Evolutionary conservation across 140 eudicot species (phyloP).

Genomic region (Erigeron philadelphicus): DNA sequence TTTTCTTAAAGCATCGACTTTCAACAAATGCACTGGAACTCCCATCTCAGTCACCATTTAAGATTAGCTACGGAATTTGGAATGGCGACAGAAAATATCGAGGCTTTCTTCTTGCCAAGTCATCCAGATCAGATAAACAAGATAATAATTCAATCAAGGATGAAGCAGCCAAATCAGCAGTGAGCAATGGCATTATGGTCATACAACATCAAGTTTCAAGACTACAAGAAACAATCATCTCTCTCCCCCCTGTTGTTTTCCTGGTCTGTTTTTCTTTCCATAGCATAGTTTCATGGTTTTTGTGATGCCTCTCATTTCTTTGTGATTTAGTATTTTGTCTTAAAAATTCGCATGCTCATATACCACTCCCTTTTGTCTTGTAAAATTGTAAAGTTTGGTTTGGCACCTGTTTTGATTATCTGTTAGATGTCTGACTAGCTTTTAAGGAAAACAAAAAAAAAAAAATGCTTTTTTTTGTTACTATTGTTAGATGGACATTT

Average conservation of each 20-base stretch:
- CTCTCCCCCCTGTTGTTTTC: constrained; percentile 47
- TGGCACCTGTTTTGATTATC: background rate
- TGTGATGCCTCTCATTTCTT: background rate
- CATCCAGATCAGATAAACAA: constrained; percentile 15
- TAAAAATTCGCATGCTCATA: background rate
- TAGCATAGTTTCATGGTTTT: background rate
- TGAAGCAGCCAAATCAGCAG: constrained; percentile 22
- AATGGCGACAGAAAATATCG: constrained; percentile 22
- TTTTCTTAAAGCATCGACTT: constrained; percentile 34
- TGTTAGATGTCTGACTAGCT: background rate
- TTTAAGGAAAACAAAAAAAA: background rate
- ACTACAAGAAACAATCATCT: constrained; percentile 41
- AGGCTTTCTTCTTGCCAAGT: constrained; percentile 27
- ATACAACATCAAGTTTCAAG: constrained; percentile 19
- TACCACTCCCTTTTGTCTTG: background rate
- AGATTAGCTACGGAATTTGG: constrained; percentile 22
- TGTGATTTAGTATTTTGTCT: background rate
- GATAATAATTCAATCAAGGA: constrained; percentile 24
- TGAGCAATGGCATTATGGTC: constrained; percentile 22
- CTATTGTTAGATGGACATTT: background rate
- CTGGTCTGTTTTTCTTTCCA: constrained; percentile 35
- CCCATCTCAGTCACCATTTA: constrained; percentile 29
- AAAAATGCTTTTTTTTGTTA: background rate
- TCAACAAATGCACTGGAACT: constrained; percentile 27
- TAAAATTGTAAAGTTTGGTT: background rate